These are phyloP conservation scores for Arachis hypogaea DNA, from an alignment of 306 rosid species.

Conservation along the genomic window DNA sequence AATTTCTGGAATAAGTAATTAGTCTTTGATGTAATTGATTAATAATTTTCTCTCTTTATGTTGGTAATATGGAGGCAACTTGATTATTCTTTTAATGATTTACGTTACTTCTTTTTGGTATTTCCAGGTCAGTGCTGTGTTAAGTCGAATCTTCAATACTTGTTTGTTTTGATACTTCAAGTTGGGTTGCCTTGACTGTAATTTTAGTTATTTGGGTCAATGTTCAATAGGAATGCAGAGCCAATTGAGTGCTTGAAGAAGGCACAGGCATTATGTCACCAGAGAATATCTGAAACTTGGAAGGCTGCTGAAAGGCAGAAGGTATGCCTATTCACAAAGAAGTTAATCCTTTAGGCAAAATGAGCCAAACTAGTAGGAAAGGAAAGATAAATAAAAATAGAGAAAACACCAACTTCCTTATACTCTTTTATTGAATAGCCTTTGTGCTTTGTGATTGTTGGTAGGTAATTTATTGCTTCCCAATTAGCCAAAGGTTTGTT, in stretches of 20 bases:
- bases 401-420: background rate
- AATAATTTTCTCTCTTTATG: too few species aligned
- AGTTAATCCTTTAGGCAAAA: background rate
- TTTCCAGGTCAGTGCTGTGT: slow-evolving; percentile 52
- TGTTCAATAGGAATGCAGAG: slow-evolving; percentile 67
- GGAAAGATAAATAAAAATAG: background rate
- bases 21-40: too few species aligned
- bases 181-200: slow-evolving; percentile 17
- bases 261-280: slow-evolving; percentile 66
- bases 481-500: background rate
- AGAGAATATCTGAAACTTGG: slow-evolving; percentile 59
- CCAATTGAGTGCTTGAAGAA: slow-evolving; percentile 73
- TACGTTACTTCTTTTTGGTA: too few species aligned
- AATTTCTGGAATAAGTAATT: too few species aligned
- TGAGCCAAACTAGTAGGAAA: slow-evolving; percentile 1
- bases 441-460: background rate
- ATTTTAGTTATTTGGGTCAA: slow-evolving; percentile 31
- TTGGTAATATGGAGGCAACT: too few species aligned
- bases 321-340: slow-evolving; percentile 46
- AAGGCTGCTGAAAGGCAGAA: slow-evolving; percentile 51
- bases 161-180: slow-evolving; percentile 28
- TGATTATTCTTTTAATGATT: too few species aligned
- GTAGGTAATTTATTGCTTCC: background rate
- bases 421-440: background rate
- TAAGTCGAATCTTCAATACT: slow-evolving; percentile 15